Evolutionary conservation across 2,329 filamentous ascomycete species (phyloP), one percentile per base, ranked within the genome.

Genomic region (Xylariomycetidae sp.): DNA sequence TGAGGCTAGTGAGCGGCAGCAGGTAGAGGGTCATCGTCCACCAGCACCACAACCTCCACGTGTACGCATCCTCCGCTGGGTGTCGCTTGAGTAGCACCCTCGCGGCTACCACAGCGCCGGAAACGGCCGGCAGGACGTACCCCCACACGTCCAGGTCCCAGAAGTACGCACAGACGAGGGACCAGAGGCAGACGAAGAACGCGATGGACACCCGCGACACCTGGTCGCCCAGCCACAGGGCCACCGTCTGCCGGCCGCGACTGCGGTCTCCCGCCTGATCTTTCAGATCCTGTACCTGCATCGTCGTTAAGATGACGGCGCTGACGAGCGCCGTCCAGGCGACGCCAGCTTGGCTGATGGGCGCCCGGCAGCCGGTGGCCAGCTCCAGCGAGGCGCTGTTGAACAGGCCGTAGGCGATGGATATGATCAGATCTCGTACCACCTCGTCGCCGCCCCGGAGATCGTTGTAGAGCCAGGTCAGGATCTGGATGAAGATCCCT

Each of bases 391-490:
- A 52, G 4, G 36, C 46, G 16, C 40, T 45, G 33, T 52, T 49
- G 26, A 42, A 47, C 36, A 53, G 30, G 25, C 36, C 46, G 32
- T 52, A 53, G 7, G 41, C 43, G 16, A 50, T 26, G 0, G 46
- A 37, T 31, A 52, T 53, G 8, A 53, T 42, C 1, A 40, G 10
- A 18, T 52, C 44, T 7, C 49, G 43, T 12, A 46, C 19, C 2
- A 45, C 19, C 25, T 50, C 48, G 30, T 54, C 49, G 6, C 44
- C 38, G 4, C 50, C 49, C 6, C 42, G 25, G 8, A 54, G 40
- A 23, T 54, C 49, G 33, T 54, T 54, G 27, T 54, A 54, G 18
- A 48, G 30, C 42, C 44, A 54, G 11, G 41, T 52, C 3, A 49
- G 27, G 10, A 49, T 17, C 9, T 37, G 20, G 8, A 52, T 46